Percentiles rank a stretch among this genome's conserved stretches.
phyloP scores from a whole-genome alignment of 2,329 filamentous ascomycete genomes.

The Rosellinia necatrix region DNA sequence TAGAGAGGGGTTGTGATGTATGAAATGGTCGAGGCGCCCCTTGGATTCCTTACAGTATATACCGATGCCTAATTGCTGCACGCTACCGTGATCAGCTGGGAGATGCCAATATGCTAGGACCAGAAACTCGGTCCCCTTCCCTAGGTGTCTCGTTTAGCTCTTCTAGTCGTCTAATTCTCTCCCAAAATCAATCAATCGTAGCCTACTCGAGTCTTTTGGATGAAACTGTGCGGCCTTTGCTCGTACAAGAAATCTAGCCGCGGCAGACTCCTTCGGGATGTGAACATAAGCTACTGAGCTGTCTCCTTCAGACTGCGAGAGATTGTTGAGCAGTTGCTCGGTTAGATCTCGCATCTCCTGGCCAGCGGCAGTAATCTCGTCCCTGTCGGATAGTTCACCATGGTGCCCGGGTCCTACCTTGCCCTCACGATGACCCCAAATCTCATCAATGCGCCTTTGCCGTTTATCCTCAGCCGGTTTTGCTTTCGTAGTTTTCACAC shows the following conservation, averaged over 20 bases:
- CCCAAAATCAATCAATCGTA: conserved; percentile 67
- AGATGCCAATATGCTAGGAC: neutral
- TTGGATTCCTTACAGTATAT: neutral
- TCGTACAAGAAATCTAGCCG: conserved; percentile 65
- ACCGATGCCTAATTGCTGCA: neutral
- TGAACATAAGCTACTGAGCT: conserved; percentile 62
- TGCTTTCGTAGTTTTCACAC: conserved; percentile 54
- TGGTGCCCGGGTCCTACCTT: conserved; percentile 33
- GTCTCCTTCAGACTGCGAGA: conserved; percentile 59
- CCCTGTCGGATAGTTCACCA: conserved; percentile 40
- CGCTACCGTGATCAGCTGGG: neutral
- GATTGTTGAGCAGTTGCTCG: conserved; percentile 63
- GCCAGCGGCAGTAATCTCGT: conserved; percentile 56
- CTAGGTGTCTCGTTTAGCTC: neutral
- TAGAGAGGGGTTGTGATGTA: too few relatives aligned
- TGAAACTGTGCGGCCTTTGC: conserved; percentile 71
- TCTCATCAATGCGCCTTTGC: conserved; percentile 67
- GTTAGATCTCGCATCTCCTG: conserved; percentile 64
- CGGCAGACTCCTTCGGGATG: conserved; percentile 64
- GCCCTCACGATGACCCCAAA: conserved; percentile 54
- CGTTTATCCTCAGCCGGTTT: conserved; percentile 53
- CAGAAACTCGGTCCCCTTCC: neutral
- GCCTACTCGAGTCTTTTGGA: conserved; percentile 62
- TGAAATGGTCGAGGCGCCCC: neutral
- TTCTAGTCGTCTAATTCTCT: conserved; percentile 61